Conservation (phyloP, 2,329 filamentous ascomycete genomes). For the Ophiostoma tasmaniense region DNA sequence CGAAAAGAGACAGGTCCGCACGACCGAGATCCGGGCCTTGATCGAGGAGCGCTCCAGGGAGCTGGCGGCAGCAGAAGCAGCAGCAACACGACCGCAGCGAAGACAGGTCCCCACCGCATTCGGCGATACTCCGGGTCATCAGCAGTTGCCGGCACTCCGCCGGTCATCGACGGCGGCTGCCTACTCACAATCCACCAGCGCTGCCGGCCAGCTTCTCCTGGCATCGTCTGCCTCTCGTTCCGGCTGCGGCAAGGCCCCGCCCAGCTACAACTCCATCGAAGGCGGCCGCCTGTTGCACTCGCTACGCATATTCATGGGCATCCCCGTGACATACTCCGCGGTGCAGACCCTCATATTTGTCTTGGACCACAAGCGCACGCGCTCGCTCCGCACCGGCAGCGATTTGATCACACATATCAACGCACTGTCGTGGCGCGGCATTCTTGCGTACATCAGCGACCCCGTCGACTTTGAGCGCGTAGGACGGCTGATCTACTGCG, state of each 20-base stretch:
- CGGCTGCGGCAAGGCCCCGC: background rate
- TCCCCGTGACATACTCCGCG: constrained; percentile 5
- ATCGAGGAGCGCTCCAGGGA: background rate
- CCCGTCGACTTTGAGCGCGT: background rate
- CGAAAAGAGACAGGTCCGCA: background rate
- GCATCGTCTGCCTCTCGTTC: background rate
- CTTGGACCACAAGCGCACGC: constrained; percentile 13
- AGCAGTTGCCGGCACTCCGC: background rate
- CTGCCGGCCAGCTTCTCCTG: background rate
- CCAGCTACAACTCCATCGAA: background rate
- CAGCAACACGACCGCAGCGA: too few species aligned
- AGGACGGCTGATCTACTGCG: constrained; percentile 4
- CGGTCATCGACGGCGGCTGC: background rate
- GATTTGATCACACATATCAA: background rate
- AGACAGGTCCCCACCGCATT: background rate
- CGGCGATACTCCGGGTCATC: background rate
- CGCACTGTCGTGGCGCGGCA: background rate
- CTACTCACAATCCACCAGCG: background rate
- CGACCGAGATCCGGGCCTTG: background rate
- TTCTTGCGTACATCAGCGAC: constrained; percentile 7
- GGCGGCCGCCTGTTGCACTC: constrained; percentile 7
- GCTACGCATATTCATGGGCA: constrained; percentile 8
- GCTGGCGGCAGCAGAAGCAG: background rate
- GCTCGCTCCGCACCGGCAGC: background rate
- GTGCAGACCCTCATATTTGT: constrained; percentile 12